Evolutionary conservation across 2,329 filamentous ascomycete genomes (phyloP).

Genomic region (Berkeleyomyces basicola): DNA sequence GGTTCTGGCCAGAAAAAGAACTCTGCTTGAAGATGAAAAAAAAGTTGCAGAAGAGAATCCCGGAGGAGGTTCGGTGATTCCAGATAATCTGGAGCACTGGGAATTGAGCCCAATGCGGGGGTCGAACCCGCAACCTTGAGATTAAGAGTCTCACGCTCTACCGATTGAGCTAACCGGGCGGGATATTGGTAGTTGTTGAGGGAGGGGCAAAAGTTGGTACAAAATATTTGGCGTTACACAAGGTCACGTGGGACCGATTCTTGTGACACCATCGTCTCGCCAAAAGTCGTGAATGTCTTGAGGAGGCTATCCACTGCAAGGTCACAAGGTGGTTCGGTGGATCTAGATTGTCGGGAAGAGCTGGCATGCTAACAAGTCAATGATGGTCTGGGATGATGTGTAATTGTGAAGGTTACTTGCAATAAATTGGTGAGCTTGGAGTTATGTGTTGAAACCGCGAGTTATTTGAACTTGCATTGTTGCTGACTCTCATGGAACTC

Average conservation of each 20-base stretch:
- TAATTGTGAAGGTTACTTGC: too few species aligned
- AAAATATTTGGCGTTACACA: neutral
- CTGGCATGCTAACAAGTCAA: too few species aligned
- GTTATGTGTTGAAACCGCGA: too few species aligned
- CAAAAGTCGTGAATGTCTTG: too few species aligned
- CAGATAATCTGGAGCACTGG: conserved; percentile 14
- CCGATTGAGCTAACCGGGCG: conserved; percentile 49
- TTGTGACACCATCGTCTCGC: too few species aligned
- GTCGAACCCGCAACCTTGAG: conserved; percentile 28
- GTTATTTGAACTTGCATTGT: too few species aligned
- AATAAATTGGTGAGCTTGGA: too few species aligned
- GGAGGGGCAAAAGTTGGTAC: neutral
- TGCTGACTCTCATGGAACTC: too few species aligned
- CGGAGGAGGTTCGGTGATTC: neutral
- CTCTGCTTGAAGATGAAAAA: neutral
- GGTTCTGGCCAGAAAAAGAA: neutral
- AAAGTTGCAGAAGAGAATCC: neutral
- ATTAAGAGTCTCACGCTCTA: conserved; percentile 59
- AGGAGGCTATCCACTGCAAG: too few species aligned
- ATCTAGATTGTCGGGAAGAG: too few species aligned
- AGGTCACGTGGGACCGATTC: neutral
- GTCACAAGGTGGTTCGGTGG: too few species aligned
- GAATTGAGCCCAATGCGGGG: conserved; percentile 20
- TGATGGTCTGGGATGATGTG: too few species aligned
- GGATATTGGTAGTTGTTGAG: neutral